Evolutionary conservation across 495 filamentous ascomycete species (phyloP).

Genomic region (Neurospora intermedia): DNA sequence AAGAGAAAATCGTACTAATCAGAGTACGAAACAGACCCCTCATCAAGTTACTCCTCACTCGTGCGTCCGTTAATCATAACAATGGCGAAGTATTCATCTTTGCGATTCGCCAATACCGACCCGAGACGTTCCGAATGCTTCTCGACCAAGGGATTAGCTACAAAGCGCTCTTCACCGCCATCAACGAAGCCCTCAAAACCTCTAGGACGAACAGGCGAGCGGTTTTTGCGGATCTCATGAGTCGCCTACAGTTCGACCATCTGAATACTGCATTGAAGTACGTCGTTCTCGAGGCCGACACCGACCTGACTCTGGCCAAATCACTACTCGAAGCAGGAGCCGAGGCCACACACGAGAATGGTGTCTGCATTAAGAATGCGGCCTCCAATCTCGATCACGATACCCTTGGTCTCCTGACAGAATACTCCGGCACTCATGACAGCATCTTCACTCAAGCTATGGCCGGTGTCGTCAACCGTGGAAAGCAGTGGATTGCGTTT

Average conservation of each 20-base stretch:
- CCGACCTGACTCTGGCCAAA: constrained; percentile 13
- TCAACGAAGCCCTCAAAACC: constrained; percentile 14
- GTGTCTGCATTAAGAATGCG: constrained; percentile 21
- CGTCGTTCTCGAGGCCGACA: constrained; percentile 11
- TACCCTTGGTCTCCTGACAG: constrained; percentile 11
- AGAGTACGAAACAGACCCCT: constrained; percentile 2
- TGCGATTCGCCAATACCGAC: constrained; percentile 16
- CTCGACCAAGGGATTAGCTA: constrained; percentile 16
- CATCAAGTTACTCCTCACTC: constrained; percentile 13
- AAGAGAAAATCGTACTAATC: background rate
- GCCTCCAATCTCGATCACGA: constrained; percentile 16
- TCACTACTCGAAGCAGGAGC: constrained; percentile 17
- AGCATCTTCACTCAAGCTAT: constrained; percentile 15
- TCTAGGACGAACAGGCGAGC: constrained; percentile 3
- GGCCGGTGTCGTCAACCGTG: constrained; percentile 9
- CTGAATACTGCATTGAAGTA: constrained; percentile 20
- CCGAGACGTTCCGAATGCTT: constrained; percentile 16
- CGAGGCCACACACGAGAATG: constrained; percentile 15
- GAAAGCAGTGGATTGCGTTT: constrained; percentile 22
- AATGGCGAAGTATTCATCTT: constrained; percentile 22
- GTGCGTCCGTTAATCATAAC: constrained; percentile 21
- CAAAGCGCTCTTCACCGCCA: constrained; percentile 17
- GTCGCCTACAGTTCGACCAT: constrained; percentile 15
- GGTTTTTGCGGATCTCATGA: constrained; percentile 11
- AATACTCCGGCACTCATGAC: constrained; percentile 5